phyloP scores from a whole-genome alignment of 305 asterid genomes.

The Coffea humblotiana region DNA sequence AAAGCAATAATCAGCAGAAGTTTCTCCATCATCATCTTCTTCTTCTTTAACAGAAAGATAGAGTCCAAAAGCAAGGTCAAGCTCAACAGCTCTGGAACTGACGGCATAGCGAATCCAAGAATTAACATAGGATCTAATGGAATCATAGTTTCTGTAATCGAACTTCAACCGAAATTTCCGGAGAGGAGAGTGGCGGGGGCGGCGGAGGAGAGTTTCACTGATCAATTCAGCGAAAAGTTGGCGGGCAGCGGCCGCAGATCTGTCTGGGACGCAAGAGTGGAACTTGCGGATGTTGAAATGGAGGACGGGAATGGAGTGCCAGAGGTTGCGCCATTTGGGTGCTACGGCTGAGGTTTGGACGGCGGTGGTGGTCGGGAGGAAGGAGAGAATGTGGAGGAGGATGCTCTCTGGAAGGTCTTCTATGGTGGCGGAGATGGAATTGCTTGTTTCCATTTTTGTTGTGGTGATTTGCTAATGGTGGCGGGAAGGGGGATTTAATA shows the following conservation, averaged over 20 bases:
- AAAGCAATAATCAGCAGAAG: not conserved
- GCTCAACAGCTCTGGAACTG: not conserved
- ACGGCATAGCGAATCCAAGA: not conserved
- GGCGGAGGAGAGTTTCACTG: not conserved
- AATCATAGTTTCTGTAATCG: not conserved
- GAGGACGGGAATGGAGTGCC: not conserved
- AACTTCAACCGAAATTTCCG: not conserved
- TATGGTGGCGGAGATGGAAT: not conserved
- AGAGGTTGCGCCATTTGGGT: constrained; percentile 1
- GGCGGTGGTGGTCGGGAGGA: constrained; percentile 1
- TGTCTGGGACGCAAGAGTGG: too few relatives aligned
- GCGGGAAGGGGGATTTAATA: too few relatives aligned
- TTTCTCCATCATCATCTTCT: too few relatives aligned
- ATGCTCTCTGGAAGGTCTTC: not conserved
- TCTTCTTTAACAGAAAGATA: not conserved
- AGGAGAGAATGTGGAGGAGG: constrained; percentile 1
- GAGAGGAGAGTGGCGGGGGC: not conserved
- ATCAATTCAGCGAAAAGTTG: not conserved
- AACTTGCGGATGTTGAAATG: not conserved
- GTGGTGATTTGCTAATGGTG: too few relatives aligned
- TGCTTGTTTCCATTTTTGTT: not conserved
- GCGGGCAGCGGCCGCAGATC: not conserved
- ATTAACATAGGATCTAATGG: not conserved
- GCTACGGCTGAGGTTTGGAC: not conserved
- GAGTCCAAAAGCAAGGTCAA: not conserved